Percentiles rank a stretch among this genome's conserved stretches.
Conservation (phyloP, 495 filamentous ascomycete species). For the Penicillium nucicola region DNA sequence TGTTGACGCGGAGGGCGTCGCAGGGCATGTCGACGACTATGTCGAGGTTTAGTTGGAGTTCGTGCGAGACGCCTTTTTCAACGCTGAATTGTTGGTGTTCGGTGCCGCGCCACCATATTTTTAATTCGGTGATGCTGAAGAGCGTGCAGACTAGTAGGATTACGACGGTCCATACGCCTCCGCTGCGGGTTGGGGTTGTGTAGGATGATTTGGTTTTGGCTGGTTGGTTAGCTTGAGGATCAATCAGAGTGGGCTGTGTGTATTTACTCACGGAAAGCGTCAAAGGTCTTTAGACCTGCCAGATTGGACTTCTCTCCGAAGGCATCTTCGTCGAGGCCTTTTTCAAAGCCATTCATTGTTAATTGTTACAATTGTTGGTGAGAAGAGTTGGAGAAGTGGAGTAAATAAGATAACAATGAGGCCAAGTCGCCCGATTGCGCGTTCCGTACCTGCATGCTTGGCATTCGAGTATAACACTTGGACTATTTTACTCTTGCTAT, state of each 20-base stretch:
- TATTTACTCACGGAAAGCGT: constrained; percentile 86
- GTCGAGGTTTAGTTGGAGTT: constrained; percentile 93
- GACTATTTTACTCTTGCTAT: no score
- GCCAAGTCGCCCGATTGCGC: constrained; percentile 37
- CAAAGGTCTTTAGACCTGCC: constrained; percentile 74
- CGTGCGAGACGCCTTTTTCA: constrained; percentile 85
- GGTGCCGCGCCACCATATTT: constrained; percentile 76
- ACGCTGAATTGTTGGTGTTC: constrained; percentile 90
- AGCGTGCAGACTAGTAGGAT: constrained; percentile 68
- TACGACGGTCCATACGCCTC: constrained; percentile 89
- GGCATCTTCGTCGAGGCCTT: constrained; percentile 69
- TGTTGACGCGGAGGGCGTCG: constrained; percentile 86
- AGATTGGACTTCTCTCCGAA: constrained; percentile 69
- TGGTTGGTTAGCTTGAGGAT: constrained; percentile 35
- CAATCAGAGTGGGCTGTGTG: background rate
- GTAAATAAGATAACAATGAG: constrained; percentile 29
- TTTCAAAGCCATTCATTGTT: constrained; percentile 69
- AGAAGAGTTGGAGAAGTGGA: constrained; percentile 18
- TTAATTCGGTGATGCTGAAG: constrained; percentile 73
- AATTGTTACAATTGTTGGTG: constrained; percentile 13
- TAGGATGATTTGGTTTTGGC: constrained; percentile 97
- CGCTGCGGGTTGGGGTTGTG: constrained; percentile 72
- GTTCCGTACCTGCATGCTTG: background rate
- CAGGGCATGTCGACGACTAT: constrained; percentile 90
- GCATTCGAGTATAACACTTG: no score